Percentiles rank a stretch among this genome's conserved stretches.
Conservation (phyloP, 1,284 basidiomycete genomes). For the Phellinidium pouzarii region DNA sequence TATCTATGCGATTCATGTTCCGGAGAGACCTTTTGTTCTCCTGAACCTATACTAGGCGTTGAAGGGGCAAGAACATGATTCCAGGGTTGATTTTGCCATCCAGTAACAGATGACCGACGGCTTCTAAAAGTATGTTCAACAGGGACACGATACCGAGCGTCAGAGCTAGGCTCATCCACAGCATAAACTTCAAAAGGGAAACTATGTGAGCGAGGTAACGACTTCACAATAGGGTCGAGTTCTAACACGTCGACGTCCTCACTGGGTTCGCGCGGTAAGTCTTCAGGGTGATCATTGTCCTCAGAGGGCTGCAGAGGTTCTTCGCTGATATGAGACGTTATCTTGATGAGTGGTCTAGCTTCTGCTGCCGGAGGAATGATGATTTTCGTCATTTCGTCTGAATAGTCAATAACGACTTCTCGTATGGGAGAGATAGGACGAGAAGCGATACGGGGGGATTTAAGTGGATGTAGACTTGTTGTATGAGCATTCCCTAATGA, state of each 20-base stretch:
- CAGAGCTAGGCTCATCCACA: no score
- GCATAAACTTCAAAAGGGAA: no score
- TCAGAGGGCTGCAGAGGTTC: background rate
- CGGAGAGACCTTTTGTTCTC: no score
- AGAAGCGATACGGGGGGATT: background rate
- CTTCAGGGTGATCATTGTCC: background rate
- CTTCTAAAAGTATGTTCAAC: no score
- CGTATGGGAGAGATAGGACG: background rate
- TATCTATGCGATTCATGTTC: no score
- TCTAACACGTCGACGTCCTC: background rate
- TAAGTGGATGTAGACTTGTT: background rate
- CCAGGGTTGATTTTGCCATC: no score
- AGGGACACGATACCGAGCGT: no score
- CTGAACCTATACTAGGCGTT: no score
- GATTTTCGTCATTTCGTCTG: slow-evolving; percentile 7
- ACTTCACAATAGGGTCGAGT: background rate
- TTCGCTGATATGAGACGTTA: background rate
- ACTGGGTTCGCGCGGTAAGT: background rate
- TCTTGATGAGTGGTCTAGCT: background rate
- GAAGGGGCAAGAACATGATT: no score
- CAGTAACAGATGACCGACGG: no score
- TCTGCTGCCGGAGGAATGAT: slow-evolving; percentile 7
- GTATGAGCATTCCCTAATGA: background rate
- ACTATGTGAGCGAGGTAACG: background rate
- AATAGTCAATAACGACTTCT: slow-evolving; percentile 12